phyloP scores from a whole-genome alignment of 345 rosid genomes.

The Gossypium australe region DNA sequence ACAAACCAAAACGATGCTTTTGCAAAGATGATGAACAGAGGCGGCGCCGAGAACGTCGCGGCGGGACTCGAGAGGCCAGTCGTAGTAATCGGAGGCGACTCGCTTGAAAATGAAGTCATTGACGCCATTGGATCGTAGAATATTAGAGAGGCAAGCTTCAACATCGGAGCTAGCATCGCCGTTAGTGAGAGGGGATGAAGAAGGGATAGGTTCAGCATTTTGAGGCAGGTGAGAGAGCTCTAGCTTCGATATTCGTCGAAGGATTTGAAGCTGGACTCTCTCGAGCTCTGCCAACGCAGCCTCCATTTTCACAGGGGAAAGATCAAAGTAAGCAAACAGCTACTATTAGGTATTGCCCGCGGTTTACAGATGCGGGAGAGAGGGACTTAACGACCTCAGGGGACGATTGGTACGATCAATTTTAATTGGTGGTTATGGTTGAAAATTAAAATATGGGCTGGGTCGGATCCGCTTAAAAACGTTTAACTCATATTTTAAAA shows the following conservation, averaged over 20 bases:
- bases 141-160: slow-evolving; percentile 57
- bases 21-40: slow-evolving; percentile 81
- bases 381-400: background rate
- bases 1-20: slow-evolving; percentile 85
- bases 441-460: too few species aligned
- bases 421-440: too few species aligned
- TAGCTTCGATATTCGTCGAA: slow-evolving; percentile 45
- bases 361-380: background rate
- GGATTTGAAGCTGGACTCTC: slow-evolving; percentile 48
- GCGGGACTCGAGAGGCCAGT: slow-evolving; percentile 66
- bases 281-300: slow-evolving; percentile 45
- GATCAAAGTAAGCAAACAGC: background rate
- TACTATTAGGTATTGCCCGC: background rate
- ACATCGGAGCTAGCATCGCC: slow-evolving; percentile 24
- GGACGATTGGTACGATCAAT: too few species aligned
- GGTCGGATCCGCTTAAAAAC: too few species aligned
- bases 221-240: slow-evolving; percentile 36
- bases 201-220: slow-evolving; percentile 17
- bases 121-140: slow-evolving; percentile 53
- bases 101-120: slow-evolving; percentile 54
- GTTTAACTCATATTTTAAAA: too few species aligned
- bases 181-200: slow-evolving; percentile 11
- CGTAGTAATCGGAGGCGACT: slow-evolving; percentile 66
- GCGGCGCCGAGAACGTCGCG: slow-evolving; percentile 65
- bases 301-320: background rate